Conservation (phyloP, 2,329 filamentous ascomycete species). For the Verticillium zaregamsianum region DNA sequence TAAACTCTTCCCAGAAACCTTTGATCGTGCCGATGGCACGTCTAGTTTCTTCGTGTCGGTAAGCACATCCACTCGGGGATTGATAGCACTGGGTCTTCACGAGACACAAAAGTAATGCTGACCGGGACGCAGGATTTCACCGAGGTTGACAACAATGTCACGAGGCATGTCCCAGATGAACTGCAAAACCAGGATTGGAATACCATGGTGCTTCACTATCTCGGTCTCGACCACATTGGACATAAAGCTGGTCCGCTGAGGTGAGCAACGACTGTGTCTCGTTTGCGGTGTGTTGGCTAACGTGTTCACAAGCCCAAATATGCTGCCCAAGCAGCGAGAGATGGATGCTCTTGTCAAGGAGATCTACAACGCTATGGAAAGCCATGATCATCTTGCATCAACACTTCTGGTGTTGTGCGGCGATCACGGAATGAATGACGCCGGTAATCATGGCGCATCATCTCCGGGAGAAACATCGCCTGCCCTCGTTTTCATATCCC, state of each 20-base stretch:
- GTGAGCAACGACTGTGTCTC: conserved; percentile 31
- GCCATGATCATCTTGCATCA: conserved; percentile 64
- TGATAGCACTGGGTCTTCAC: background rate
- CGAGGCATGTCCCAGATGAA: conserved; percentile 77
- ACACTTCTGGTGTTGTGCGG: conserved; percentile 84
- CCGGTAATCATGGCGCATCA: conserved; percentile 93
- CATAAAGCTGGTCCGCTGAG: conserved; percentile 89
- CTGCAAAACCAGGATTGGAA: conserved; percentile 79
- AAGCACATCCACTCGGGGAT: conserved; percentile 33
- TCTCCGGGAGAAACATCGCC: conserved; percentile 92
- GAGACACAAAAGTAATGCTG: background rate
- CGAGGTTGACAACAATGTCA: conserved; percentile 97
- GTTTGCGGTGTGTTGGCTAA: conserved; percentile 3
- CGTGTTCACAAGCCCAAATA: conserved; percentile 62
- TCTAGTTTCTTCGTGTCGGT: conserved; percentile 98
- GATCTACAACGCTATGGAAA: conserved; percentile 73
- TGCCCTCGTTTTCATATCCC: conserved; percentile 85
- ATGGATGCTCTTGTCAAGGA: conserved; percentile 81
- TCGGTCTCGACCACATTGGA: conserved; percentile 94
- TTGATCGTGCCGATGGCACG: conserved; percentile 84
- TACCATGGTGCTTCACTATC: conserved; percentile 89
- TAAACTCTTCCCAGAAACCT: conserved; percentile 88
- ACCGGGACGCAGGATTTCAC: conserved; percentile 73
- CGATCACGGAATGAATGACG: conserved; percentile 99
- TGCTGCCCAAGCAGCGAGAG: conserved; percentile 88